Base-by-base conservation (phyloP, 2,329 filamentous ascomycete genomes). In the Aspergillus latus region DNA sequence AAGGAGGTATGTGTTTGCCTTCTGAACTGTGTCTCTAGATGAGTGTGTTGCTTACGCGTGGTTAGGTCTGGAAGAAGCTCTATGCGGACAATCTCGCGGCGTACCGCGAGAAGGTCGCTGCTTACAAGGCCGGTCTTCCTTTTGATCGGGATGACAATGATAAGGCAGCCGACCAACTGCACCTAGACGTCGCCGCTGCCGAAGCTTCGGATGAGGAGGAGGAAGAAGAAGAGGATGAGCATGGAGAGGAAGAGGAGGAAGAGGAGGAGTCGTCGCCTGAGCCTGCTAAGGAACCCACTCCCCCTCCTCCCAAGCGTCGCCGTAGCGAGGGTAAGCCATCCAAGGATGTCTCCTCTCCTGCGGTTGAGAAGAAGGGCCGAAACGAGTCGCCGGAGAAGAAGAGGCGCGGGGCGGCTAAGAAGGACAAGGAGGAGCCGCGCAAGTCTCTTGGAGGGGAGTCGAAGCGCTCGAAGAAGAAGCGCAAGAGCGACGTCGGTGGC, bases 1-100 rank as follows among this genome's bases (percentile, higher is more conserved):
- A 95, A 95, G 68, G 76, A 82, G 73, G 84, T 87, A 72, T 65
- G 77, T 70, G 28, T 16, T 16, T 42, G 21, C 16, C 5, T 42
- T 4, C n/a, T 21, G 6, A 29, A 29, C 37, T 34, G 16, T 9
- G 29, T 32, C 21, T 21, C 8, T 37, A 59, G 44, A 26, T 6
- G 6, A 30, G n/a, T 16, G 9, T 10, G 10, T 49, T 40, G 26
- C 61, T 64, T 55, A 65, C 54, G 26, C n/a, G 30, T 56, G n/a
- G 28, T 28, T 57, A 83, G 80, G 60, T 76, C 52, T 85, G 82
- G 77, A 80, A 82, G 63, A 75, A 80, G 29, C 76, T 81, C n/a
- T 87, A 87, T 69, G 76, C 80, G 59, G 73, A 76, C 59, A 83
- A 83, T 58, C 76, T 85, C 61, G 79, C 81, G 48, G 72, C 78